Evolutionary conservation across 2,329 filamentous ascomycete species (phyloP).

Genomic region (Phoma sp.): DNA sequence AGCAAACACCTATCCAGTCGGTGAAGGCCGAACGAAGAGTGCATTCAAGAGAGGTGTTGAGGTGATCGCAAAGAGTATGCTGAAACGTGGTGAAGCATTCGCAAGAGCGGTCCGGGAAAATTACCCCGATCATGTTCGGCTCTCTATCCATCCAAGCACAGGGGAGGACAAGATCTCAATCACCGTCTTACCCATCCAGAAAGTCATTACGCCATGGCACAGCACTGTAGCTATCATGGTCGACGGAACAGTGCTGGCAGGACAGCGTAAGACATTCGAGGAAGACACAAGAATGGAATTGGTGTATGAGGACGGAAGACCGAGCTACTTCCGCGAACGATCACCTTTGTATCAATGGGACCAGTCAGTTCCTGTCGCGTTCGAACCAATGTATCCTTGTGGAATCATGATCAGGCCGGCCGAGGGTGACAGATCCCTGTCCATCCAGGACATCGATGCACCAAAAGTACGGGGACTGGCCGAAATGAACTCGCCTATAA

Average conservation of each 20-base stretch:
- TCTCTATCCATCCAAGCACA: slow-evolving; percentile 40
- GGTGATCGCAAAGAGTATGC: slow-evolving; percentile 36
- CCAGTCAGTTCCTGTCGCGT: slow-evolving; percentile 7
- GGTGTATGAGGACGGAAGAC: slow-evolving; percentile 23
- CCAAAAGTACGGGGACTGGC: slow-evolving; percentile 55
- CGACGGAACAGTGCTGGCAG: slow-evolving; percentile 19
- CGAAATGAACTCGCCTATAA: slow-evolving; percentile 59
- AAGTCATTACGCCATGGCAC: slow-evolving; percentile 30
- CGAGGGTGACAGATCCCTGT: slow-evolving; percentile 19
- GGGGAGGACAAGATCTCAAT: slow-evolving; percentile 36
- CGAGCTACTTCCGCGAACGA: slow-evolving; percentile 29
- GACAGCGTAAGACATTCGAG: slow-evolving; percentile 13
- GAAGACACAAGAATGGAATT: slow-evolving; percentile 22
- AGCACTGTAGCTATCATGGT: slow-evolving; percentile 17
- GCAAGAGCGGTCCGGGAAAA: slow-evolving; percentile 24
- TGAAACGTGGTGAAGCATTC: slow-evolving; percentile 35
- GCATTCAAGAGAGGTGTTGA: slow-evolving; percentile 33
- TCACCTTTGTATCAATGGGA: slow-evolving; percentile 21
- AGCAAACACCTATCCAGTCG: slow-evolving; percentile 7
- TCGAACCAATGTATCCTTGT: slow-evolving; percentile 30
- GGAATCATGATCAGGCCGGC: slow-evolving; percentile 28
- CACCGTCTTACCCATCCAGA: slow-evolving; percentile 20
- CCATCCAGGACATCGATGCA: slow-evolving; percentile 54
- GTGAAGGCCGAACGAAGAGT: slow-evolving; percentile 19
- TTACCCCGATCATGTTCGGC: slow-evolving; percentile 26